Evolutionary conservation across 495 filamentous ascomycete species (phyloP).

Genomic region (Aspergillus steynii): DNA sequence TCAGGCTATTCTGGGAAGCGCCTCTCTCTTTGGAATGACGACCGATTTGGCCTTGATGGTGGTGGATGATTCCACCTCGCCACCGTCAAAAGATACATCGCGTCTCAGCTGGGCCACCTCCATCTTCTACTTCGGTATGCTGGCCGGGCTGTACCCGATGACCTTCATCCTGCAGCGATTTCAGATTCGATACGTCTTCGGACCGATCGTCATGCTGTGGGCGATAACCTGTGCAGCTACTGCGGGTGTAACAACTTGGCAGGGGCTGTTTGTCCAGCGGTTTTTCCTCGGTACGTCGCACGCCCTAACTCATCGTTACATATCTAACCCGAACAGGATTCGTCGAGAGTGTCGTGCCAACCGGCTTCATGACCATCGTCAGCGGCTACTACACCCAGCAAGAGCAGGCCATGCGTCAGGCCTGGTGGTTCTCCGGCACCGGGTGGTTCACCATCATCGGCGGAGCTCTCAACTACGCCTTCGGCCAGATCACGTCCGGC

Average conservation of each 20-base stretch:
- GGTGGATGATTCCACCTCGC: constrained; percentile 51
- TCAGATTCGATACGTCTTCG: constrained; percentile 60
- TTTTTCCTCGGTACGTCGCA: constrained; percentile 61
- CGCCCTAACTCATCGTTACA: not conserved
- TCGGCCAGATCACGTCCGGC: constrained; percentile 61
- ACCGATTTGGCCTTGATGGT: constrained; percentile 59
- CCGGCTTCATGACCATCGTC: constrained; percentile 67
- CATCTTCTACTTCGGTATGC: constrained; percentile 78
- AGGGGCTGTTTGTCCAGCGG: constrained; percentile 66
- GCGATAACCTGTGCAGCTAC: constrained; percentile 66
- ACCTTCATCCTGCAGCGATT: constrained; percentile 68
- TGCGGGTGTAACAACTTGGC: constrained; percentile 62
- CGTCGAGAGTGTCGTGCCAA: constrained; percentile 66
- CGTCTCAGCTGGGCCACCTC: constrained; percentile 74
- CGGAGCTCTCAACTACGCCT: constrained; percentile 66
- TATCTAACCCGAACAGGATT: constrained; percentile 47
- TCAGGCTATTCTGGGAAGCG: constrained; percentile 70
- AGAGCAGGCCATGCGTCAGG: constrained; percentile 66
- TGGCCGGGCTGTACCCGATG: constrained; percentile 72
- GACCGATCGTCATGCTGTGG: constrained; percentile 66
- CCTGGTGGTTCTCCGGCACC: constrained; percentile 68
- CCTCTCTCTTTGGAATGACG: constrained; percentile 74
- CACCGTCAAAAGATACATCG: constrained; percentile 57
- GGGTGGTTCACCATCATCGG: constrained; percentile 70
- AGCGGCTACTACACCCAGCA: constrained; percentile 66